Evolutionary conservation across 306 rosid species (phyloP).

Genomic region (Quillaja saponaria): DNA sequence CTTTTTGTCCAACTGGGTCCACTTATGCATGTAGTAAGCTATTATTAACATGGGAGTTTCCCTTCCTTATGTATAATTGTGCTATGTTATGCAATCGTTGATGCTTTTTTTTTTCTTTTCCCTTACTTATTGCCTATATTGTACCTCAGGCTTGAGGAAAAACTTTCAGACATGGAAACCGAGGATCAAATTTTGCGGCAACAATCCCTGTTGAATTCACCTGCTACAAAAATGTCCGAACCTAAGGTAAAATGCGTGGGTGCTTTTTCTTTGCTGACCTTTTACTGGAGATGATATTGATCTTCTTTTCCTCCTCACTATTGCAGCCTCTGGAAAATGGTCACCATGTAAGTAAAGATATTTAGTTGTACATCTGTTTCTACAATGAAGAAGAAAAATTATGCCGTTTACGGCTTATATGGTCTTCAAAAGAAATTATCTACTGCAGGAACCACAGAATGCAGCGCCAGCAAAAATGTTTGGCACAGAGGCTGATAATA

Average conservation of each 20-base stretch:
- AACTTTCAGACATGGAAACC: conserved; percentile 75
- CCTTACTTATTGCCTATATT: conserved; percentile 22
- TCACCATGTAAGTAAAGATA: conserved; percentile 59
- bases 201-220: conserved; percentile 60
- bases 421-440: conserved; percentile 27
- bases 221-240: conserved; percentile 64
- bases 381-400: neutral
- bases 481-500: conserved; percentile 52
- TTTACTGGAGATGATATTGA: conserved; percentile 39
- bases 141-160: conserved; percentile 80
- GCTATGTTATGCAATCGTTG: conserved; percentile 15
- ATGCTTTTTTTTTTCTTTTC: conserved; percentile 22
- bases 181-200: conserved; percentile 78
- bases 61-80: neutral
- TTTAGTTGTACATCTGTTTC: conserved; percentile 16
- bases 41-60: no score
- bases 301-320: conserved; percentile 30
- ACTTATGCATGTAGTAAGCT: no score
- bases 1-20: no score
- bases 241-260: conserved; percentile 56
- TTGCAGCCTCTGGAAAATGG: conserved; percentile 70
- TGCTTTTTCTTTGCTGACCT: neutral
- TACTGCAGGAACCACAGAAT: conserved; percentile 46
- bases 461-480: conserved; percentile 49
- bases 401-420: conserved; percentile 4